These are phyloP conservation scores for Petunia hybrid DNA, from an alignment of 305 asterid species.

Conservation along the genomic window DNA sequence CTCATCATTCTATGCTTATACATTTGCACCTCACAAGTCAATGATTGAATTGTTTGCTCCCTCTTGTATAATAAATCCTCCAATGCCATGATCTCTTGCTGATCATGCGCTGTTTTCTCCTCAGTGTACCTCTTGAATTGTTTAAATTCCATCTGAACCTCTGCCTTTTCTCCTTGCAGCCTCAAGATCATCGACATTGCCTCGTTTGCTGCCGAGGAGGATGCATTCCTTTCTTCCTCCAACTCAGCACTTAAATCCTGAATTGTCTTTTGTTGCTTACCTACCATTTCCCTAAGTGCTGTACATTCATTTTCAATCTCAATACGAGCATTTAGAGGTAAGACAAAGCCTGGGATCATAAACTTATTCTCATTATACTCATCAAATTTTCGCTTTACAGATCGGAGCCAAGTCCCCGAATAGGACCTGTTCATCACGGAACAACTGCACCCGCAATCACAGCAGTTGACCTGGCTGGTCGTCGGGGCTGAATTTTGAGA, in stretches of 20 bases:
- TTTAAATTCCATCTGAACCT: constrained; percentile 92
- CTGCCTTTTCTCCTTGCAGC: constrained; percentile 98
- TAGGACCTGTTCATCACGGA: constrained; percentile 52
- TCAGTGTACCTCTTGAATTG: constrained; percentile 93
- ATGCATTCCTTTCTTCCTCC: constrained; percentile 96
- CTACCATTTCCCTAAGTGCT: constrained; percentile 81
- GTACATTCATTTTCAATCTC: constrained; percentile 78
- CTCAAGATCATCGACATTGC: constrained; percentile 99
- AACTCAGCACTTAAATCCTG: constrained; percentile 78
- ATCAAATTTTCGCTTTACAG: constrained; percentile 81
- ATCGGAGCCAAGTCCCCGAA: constrained; percentile 63
- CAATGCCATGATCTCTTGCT: constrained; percentile 66
- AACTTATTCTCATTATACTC: constrained; percentile 55
- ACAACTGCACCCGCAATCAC: constrained; percentile 84
- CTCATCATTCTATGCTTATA: constrained; percentile 93
- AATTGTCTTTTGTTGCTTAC: constrained; percentile 79
- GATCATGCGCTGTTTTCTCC: constrained; percentile 96
- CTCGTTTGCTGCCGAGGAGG: constrained; percentile 94
- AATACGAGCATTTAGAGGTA: constrained; percentile 81
- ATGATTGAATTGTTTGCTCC: constrained; percentile 83
- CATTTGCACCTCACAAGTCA: constrained; percentile 87
- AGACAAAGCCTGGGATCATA: constrained; percentile 60
- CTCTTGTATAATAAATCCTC: constrained; percentile 91
- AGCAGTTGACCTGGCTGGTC: constrained; percentile 57
- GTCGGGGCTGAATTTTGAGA: constrained; percentile 49